Conservation (phyloP, 1,139 yeast species). For the Candida sp. region DNA sequence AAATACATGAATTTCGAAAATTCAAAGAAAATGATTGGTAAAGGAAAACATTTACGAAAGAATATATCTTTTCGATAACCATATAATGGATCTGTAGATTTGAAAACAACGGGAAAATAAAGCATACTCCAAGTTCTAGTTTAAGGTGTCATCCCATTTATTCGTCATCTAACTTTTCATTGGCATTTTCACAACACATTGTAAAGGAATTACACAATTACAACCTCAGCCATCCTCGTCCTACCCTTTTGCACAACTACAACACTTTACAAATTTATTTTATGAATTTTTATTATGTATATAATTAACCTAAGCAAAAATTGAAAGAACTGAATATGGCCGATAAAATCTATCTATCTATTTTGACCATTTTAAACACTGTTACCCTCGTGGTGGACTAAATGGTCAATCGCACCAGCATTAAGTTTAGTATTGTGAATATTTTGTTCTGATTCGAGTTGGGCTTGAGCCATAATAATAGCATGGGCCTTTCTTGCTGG, state of each 20-base stretch:
- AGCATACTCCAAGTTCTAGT: too few species aligned
- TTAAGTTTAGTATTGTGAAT: slow-evolving; percentile 10
- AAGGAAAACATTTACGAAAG: too few species aligned
- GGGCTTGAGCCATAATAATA: slow-evolving; percentile 18
- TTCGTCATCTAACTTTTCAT: too few species aligned
- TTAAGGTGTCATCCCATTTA: too few species aligned
- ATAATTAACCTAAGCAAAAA: background rate
- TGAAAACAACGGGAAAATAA: too few species aligned
- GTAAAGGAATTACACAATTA: background rate
- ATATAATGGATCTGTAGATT: too few species aligned
- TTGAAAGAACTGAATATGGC: background rate
- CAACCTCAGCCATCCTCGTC: too few species aligned
- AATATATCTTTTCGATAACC: too few species aligned
- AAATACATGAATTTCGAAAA: too few species aligned
- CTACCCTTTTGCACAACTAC: too few species aligned
- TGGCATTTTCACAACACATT: too few species aligned
- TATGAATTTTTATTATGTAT: background rate
- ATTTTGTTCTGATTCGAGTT: slow-evolving; percentile 15
- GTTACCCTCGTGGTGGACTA: background rate
- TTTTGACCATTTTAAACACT: slow-evolving; percentile 9
- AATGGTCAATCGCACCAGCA: slow-evolving; percentile 1
- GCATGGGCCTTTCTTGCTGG: slow-evolving; percentile 29
- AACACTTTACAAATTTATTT: background rate
- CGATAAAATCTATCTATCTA: slow-evolving; percentile 7
- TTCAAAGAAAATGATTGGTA: too few species aligned